A percentile compares a stretch with the other conserved stretches of the same genome.
phyloP scores from a whole-genome alignment of 1,284 basidiomycete species.

The Trametes versicolor region DNA sequence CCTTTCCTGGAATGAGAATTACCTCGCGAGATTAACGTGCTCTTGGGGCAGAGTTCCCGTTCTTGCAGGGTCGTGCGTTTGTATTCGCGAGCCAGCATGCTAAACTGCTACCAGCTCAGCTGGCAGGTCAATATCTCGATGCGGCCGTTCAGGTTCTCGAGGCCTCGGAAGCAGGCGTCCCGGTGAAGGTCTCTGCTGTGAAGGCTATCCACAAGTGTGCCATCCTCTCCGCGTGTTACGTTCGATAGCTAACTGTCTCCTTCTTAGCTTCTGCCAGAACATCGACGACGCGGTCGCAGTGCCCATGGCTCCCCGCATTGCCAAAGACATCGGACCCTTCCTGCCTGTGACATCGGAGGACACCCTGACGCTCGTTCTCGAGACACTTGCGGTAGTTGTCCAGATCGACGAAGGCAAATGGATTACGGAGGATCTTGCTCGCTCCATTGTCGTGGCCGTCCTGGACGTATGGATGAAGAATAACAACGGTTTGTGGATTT shows the following conservation, averaged over 20 bases:
- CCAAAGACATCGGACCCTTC: constrained; percentile 88
- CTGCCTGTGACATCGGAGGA: constrained; percentile 85
- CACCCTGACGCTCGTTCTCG: constrained; percentile 90
- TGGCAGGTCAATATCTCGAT: constrained; percentile 86
- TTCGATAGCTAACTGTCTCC: not conserved
- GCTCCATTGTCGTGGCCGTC: constrained; percentile 69
- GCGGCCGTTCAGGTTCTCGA: constrained; percentile 91
- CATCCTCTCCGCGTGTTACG: not conserved
- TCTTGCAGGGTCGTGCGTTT: constrained; percentile 94
- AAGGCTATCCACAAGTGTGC: constrained; percentile 90
- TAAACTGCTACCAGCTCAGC: constrained; percentile 72
- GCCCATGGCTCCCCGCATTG: constrained; percentile 78
- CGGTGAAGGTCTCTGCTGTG: constrained; percentile 94
- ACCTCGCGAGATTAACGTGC: not conserved
- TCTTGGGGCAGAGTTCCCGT: constrained; percentile 72
- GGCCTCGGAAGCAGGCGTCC: constrained; percentile 71
- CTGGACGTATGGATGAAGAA: constrained; percentile 88
- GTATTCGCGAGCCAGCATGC: constrained; percentile 95
- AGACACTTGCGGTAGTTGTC: constrained; percentile 83
- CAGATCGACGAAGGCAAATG: constrained; percentile 79
- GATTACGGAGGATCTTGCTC: constrained; percentile 72
- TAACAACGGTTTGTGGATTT: constrained; percentile 67
- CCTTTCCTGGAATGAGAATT: not conserved
- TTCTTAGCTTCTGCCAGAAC: constrained; percentile 71
- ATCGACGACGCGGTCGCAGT: constrained; percentile 67